phyloP scores from a whole-genome alignment of 2,329 filamentous ascomycete genomes.

The Colletotrichum shisoi region DNA sequence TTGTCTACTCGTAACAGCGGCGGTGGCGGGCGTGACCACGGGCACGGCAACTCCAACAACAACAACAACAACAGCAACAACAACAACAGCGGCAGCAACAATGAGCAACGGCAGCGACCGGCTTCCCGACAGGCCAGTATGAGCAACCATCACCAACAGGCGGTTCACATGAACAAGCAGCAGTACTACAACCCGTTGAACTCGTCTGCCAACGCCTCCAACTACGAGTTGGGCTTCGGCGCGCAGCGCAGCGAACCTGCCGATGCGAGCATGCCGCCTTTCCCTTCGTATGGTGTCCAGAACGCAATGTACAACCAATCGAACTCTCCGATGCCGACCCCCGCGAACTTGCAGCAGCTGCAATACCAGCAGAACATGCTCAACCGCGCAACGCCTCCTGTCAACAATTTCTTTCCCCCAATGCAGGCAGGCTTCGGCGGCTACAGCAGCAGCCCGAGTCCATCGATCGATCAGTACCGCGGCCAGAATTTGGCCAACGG shows the following conservation, averaged over 20 bases:
- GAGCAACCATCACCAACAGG: constrained; percentile 54
- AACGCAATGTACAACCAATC: constrained; percentile 60
- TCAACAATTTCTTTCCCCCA: constrained; percentile 65
- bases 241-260: constrained; percentile 62
- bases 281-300: constrained; percentile 60
- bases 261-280: constrained; percentile 60
- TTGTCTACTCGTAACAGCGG: constrained; percentile 71
- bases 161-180: constrained; percentile 55
- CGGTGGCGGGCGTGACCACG: constrained; percentile 56
- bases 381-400: constrained; percentile 60
- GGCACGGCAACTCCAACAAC: constrained; percentile 41
- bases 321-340: constrained; percentile 56
- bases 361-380: constrained; percentile 69
- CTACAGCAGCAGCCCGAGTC: constrained; percentile 58
- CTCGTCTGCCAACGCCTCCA: constrained; percentile 50
- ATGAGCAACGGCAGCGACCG: constrained; percentile 63
- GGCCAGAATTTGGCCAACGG: constrained; percentile 60
- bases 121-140: constrained; percentile 62
- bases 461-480: constrained; percentile 65
- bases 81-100: constrained; percentile 56
- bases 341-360: constrained; percentile 61
- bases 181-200: constrained; percentile 58
- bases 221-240: constrained; percentile 62
- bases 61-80: constrained; percentile 58
- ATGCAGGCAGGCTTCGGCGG: constrained; percentile 65